Evolutionary conservation across 2,329 filamentous ascomycete genomes (phyloP).

Genomic region (Daldinia sp.): DNA sequence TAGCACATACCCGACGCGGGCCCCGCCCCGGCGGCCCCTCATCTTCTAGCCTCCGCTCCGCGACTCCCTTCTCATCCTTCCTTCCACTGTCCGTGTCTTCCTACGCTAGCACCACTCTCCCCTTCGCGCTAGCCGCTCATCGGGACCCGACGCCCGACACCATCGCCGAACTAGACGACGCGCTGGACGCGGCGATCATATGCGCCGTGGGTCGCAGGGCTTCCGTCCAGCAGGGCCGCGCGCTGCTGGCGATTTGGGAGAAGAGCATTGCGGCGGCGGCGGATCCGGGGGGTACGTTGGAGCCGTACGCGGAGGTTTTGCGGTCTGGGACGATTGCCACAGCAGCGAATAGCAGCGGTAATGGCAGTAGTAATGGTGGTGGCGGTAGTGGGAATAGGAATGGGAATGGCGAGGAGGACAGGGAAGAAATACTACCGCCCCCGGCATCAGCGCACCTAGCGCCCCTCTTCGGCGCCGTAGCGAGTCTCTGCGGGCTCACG

Average conservation of each 20-base stretch:
- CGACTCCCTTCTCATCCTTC: conserved; percentile 70
- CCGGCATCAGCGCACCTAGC: conserved; percentile 73
- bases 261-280: conserved; percentile 66
- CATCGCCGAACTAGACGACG: conserved; percentile 75
- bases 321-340: conserved; percentile 35
- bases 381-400: conserved; percentile 1
- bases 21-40: conserved; percentile 23
- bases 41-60: conserved; percentile 21
- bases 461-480: conserved; percentile 77
- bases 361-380: conserved; percentile 4
- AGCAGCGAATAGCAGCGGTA: background rate
- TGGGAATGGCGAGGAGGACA: background rate
- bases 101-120: conserved; percentile 77
- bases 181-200: conserved; percentile 79
- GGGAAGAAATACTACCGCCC: conserved; percentile 51
- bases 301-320: conserved; percentile 41
- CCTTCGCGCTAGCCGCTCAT: conserved; percentile 79
- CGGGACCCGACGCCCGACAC: conserved; percentile 58
- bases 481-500: conserved; percentile 69
- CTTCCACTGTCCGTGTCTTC: conserved; percentile 77
- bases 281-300: conserved; percentile 28
- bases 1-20: conserved; percentile 69
- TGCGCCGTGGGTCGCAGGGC: conserved; percentile 84
- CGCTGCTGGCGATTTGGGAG: conserved; percentile 81
- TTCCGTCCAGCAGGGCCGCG: conserved; percentile 79